Base-by-base conservation (phyloP, 148 eudicot genomes). In the Dianthus caryophyllus region DNA sequence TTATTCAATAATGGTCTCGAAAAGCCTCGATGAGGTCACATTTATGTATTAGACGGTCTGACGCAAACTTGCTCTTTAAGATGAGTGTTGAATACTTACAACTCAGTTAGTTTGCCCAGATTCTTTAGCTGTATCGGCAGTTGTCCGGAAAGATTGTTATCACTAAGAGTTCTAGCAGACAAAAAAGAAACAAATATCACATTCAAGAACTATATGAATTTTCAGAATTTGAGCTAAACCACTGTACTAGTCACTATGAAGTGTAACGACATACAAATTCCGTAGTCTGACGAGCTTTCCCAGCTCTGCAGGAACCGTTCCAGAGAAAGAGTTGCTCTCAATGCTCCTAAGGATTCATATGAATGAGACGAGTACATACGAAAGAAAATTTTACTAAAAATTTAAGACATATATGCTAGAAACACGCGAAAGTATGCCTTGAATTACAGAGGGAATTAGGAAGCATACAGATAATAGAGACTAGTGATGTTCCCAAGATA, bases 61-160 rank as follows among this genome's bases (percentile, higher is more conserved):
- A n/a, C n/a, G n/a, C n/a, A n/a, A n/a, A n/a, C n/a, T n/a, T n/a
- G 15, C 2, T 24, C 22, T 31, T 13, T 1, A 18, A 76, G 9
- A 64, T 27, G 20, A 39, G 2, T 65, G 29, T n/a, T 58, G 29
- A 47, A 48, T 74, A 74, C 89, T 72, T 72, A 87, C 93, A 87
- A 76, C 68, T 77, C 85, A 16, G 60, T 69, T 61, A 87, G 74
- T 26, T 72, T 78, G 36, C 60, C 62, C 30, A 87, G 80, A 48
- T 78, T 76, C 36, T 61, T 38, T 24, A 84, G 73, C 65, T 83
- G 81, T 61, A 22, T 31, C 20, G 93, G 89, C 70, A 82, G 67
- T 64, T 75, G 56, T 43, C 89, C 88, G 7, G 67, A 73, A 70
- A 87, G 82, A 68, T 73, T 63, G 75, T 87, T 87, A 67, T 70